These are phyloP conservation scores for Amanita thiersii DNA, from an alignment of 768 basidiomycete genomes.

Conservation along the genomic window DNA sequence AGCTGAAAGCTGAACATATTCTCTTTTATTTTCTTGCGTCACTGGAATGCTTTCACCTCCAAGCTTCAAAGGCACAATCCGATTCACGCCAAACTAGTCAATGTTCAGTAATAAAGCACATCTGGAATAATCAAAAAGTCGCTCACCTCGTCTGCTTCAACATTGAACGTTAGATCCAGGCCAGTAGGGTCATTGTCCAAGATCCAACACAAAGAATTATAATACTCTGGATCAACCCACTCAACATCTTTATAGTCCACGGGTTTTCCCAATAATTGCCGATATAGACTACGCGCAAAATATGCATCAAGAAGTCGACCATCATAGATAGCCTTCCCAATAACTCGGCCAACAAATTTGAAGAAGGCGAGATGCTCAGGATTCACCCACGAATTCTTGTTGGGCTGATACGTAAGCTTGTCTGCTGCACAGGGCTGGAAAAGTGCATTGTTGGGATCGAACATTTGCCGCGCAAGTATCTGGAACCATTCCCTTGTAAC, in stretches of 20 bases:
- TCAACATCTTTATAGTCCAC: slow-evolving; percentile 96
- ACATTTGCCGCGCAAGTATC: slow-evolving; percentile 96
- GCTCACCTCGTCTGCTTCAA: slow-evolving; percentile 89
- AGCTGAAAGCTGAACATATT: slow-evolving; percentile 93
- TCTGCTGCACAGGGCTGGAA: slow-evolving; percentile 98
- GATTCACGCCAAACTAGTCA: slow-evolving; percentile 79
- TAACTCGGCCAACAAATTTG: slow-evolving; percentile 96
- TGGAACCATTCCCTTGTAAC: slow-evolving; percentile 99
- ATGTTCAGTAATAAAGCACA: slow-evolving; percentile 9
- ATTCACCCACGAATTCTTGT: slow-evolving; percentile 90
- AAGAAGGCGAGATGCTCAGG: slow-evolving; percentile 96
- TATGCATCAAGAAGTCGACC: slow-evolving; percentile 95
- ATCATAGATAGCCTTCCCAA: slow-evolving; percentile 97
- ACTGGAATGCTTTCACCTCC: slow-evolving; percentile 80
- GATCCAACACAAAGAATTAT: slow-evolving; percentile 97
- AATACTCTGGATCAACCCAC: slow-evolving; percentile 97
- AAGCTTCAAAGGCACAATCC: slow-evolving; percentile 81
- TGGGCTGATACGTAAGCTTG: slow-evolving; percentile 91
- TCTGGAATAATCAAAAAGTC: slow-evolving; percentile 7
- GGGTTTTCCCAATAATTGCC: slow-evolving; percentile 88
- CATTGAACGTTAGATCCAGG: slow-evolving; percentile 87
- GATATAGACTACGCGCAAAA: slow-evolving; percentile 94
- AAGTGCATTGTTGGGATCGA: slow-evolving; percentile 95
- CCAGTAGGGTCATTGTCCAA: slow-evolving; percentile 88
- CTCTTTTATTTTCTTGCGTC: slow-evolving; percentile 93